Conservation (phyloP, 148 eudicot genomes). For the Rhododendron kiyosumense region DNA sequence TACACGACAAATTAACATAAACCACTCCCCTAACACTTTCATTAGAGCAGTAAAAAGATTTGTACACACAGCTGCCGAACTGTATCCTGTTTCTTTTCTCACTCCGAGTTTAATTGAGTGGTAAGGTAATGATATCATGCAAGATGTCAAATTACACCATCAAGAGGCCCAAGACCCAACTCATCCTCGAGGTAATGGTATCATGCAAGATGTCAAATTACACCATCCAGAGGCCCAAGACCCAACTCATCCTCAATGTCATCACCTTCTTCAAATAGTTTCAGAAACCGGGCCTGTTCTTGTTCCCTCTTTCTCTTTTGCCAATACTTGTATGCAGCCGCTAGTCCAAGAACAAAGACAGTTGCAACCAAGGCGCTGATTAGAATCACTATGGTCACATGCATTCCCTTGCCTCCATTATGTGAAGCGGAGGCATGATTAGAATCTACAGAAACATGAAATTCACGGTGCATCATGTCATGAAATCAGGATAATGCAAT, state of each 20-base stretch:
- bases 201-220: conserved; percentile 13
- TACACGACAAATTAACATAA: neutral
- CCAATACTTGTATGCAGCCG: conserved; percentile 59
- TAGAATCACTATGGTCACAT: conserved; percentile 27
- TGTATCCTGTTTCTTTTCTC: neutral
- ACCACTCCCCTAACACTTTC: neutral
- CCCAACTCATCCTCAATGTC: conserved; percentile 81
- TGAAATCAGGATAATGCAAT: neutral
- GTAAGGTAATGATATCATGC: neutral
- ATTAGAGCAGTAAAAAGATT: neutral
- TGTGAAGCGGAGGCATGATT: conserved; percentile 18
- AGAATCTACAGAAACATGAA: conserved; percentile 32
- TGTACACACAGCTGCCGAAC: neutral
- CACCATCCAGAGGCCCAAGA: conserved; percentile 46
- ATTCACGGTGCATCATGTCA: neutral
- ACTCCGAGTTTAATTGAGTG: neutral
- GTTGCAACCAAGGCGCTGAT: conserved; percentile 33
- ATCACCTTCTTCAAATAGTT: conserved; percentile 79
- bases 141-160: conserved; percentile 17
- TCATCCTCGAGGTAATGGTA: conserved; percentile 50
- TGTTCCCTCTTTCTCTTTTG: conserved; percentile 63
- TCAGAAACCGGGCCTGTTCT: conserved; percentile 81
- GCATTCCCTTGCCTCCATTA: conserved; percentile 25
- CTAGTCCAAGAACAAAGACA: conserved; percentile 32
- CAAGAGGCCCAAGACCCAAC: conserved; percentile 63